A percentile compares a stretch with the other conserved stretches of the same genome.
These are phyloP conservation scores for Phallus indusiatus DNA, from an alignment of 768 basidiomycete species.

Conservation along the genomic window DNA sequence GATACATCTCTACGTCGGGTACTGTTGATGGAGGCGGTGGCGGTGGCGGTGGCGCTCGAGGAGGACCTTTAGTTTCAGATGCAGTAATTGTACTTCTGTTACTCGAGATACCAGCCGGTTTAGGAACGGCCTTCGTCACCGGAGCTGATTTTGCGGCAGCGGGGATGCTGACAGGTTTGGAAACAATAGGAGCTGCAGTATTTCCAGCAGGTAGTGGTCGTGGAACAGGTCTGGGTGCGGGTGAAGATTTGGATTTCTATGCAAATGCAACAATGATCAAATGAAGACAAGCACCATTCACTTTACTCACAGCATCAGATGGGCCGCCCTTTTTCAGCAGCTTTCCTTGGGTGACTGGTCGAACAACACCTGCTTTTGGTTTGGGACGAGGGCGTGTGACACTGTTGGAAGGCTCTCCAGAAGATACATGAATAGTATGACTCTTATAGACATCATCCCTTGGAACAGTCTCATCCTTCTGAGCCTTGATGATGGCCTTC, in stretches of 20 bases:
- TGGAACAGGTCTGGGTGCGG: conserved; percentile 50
- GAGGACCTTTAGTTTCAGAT: conserved; percentile 35
- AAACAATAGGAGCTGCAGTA: conserved; percentile 17
- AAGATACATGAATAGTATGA: conserved; percentile 76
- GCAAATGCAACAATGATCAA: background rate
- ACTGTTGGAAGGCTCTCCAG: conserved; percentile 80
- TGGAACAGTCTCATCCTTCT: conserved; percentile 78
- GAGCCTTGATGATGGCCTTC: conserved; percentile 72
- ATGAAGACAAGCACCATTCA: background rate
- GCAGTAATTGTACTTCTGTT: conserved; percentile 28
- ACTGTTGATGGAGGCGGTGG: conserved; percentile 43
- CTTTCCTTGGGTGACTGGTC: conserved; percentile 81
- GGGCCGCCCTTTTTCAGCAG: conserved; percentile 71
- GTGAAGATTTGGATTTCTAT: conserved; percentile 23
- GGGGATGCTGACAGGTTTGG: conserved; percentile 26
- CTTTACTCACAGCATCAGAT: conserved; percentile 25
- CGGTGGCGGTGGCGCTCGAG: conserved; percentile 40
- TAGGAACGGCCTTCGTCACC: conserved; percentile 15
- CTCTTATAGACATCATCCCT: conserved; percentile 89
- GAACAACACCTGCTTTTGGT: conserved; percentile 76
- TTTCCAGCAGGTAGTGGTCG: conserved; percentile 56
- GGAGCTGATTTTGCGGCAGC: conserved; percentile 29
- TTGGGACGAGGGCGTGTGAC: conserved; percentile 76
- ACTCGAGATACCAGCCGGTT: conserved; percentile 11
- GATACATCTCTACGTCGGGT: conserved; percentile 67